phyloP scores from a whole-genome alignment of 1,139 yeast species.

The Saccharomycopsis crataegensis region DNA sequence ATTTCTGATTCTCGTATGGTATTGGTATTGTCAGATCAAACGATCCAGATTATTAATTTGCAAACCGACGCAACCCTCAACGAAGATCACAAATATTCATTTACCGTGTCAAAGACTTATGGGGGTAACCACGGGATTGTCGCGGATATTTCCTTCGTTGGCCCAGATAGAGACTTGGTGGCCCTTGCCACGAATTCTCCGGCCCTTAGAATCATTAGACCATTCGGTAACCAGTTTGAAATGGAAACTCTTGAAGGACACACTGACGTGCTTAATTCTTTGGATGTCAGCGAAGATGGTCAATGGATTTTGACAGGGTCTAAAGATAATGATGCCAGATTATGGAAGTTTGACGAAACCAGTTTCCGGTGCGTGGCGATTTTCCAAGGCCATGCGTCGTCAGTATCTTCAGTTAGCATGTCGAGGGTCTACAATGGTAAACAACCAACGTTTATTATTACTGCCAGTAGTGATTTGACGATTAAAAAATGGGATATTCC shows the following conservation, averaged over 20 bases:
- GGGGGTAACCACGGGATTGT: constrained; percentile 97
- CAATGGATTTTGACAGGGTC: constrained; percentile 87
- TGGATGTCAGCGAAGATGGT: constrained; percentile 77
- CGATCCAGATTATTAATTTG: constrained; percentile 50
- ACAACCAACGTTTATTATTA: constrained; percentile 65
- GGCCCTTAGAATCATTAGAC: constrained; percentile 66
- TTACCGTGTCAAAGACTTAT: constrained; percentile 46
- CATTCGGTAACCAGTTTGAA: constrained; percentile 46
- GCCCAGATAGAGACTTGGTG: constrained; percentile 46
- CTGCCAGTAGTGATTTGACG: constrained; percentile 87
- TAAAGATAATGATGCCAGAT: constrained; percentile 78
- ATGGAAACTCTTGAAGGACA: constrained; percentile 72
- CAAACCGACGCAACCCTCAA: constrained; percentile 25
- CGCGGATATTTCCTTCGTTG: constrained; percentile 78
- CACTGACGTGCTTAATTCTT: constrained; percentile 70
- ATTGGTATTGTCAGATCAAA: constrained; percentile 73
- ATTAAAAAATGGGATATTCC: constrained; percentile 85
- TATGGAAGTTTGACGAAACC: constrained; percentile 61
- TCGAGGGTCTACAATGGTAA: constrained; percentile 48
- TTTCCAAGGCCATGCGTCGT: constrained; percentile 76
- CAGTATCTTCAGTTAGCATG: constrained; percentile 76
- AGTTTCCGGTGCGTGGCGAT: constrained; percentile 34
- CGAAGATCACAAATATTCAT: constrained; percentile 26
- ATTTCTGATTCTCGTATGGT: constrained; percentile 26
- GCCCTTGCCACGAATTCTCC: constrained; percentile 95